These are phyloP conservation scores for Chalciporus piperatus DNA, from an alignment of 768 basidiomycete species.

Conservation along the genomic window DNA sequence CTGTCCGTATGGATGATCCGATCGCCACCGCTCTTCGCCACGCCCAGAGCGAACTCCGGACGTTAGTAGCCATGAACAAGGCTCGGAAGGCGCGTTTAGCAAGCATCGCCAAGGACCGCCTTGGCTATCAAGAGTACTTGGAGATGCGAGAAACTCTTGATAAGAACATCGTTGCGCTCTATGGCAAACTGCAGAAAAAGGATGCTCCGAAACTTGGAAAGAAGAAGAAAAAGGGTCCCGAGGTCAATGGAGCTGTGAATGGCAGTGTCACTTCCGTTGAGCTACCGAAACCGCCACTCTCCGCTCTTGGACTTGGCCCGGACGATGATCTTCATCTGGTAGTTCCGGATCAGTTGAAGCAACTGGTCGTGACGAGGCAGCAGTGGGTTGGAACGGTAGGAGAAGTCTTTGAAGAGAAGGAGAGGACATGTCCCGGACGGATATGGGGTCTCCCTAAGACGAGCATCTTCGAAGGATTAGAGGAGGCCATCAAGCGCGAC, in stretches of 20 bases:
- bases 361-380: constrained; percentile 71
- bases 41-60: constrained; percentile 77
- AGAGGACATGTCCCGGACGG: constrained; percentile 59
- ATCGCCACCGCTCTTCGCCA: constrained; percentile 88
- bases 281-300: constrained; percentile 59
- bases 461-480: constrained; percentile 75
- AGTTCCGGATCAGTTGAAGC: constrained; percentile 64
- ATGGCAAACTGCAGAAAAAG: constrained; percentile 80
- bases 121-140: constrained; percentile 91
- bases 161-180: constrained; percentile 72
- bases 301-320: constrained; percentile 65
- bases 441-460: constrained; percentile 75
- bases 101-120: constrained; percentile 76
- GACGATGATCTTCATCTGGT: constrained; percentile 64
- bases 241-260: constrained; percentile 31
- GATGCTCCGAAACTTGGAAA: constrained; percentile 64
- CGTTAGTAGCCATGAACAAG: constrained; percentile 80
- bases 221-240: constrained; percentile 69
- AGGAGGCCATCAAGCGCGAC: constrained; percentile 54
- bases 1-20: constrained; percentile 86
- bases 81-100: constrained; percentile 72
- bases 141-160: constrained; percentile 84
- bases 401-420: constrained; percentile 71
- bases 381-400: constrained; percentile 81
- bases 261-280: constrained; percentile 33